These are phyloP conservation scores for Penicillium salamii DNA, from an alignment of 495 filamentous ascomycete species.

Conservation along the genomic window DNA sequence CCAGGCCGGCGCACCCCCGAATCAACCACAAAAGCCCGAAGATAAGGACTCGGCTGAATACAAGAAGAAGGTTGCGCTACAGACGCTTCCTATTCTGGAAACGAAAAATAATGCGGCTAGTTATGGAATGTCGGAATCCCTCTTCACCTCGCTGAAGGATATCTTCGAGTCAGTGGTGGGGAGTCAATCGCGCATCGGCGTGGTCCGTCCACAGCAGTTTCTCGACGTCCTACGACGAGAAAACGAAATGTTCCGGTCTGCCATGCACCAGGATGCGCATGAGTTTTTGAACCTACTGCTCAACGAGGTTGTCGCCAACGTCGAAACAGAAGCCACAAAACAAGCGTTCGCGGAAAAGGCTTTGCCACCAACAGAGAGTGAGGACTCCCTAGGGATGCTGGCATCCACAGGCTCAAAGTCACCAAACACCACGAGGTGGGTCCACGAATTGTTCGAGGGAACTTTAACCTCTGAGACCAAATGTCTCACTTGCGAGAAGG, in stretches of 20 bases:
- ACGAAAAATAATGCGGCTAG: conserved; percentile 72
- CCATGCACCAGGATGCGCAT: conserved; percentile 98
- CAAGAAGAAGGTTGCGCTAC: conserved; percentile 92
- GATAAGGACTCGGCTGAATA: conserved; percentile 84
- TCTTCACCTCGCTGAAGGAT: conserved; percentile 92
- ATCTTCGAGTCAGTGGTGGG: conserved; percentile 91
- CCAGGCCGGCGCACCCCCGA: conserved; percentile 48
- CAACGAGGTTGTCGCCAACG: conserved; percentile 94
- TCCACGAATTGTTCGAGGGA: conserved; percentile 96
- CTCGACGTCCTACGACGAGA: conserved; percentile 89
- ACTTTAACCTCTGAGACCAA: conserved; percentile 93
- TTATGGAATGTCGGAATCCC: conserved; percentile 91
- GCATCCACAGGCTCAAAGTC: conserved; percentile 43
- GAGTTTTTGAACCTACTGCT: conserved; percentile 93
- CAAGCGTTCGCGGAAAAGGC: conserved; percentile 37
- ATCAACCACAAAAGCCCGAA: conserved; percentile 68
- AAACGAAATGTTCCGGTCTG: conserved; percentile 94
- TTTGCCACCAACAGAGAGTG: conserved; percentile 33
- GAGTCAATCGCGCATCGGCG: conserved; percentile 77
- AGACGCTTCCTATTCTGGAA: conserved; percentile 80
- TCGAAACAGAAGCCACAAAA: conserved; percentile 75
- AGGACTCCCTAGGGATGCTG: conserved; percentile 39
- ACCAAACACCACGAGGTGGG: conserved; percentile 72
- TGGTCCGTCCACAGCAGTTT: conserved; percentile 90
- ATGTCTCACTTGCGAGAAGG: conserved; percentile 93